Evolutionary conservation across 805 yeast genomes (phyloP).

Genomic region (Lipomyces yamadae): DNA sequence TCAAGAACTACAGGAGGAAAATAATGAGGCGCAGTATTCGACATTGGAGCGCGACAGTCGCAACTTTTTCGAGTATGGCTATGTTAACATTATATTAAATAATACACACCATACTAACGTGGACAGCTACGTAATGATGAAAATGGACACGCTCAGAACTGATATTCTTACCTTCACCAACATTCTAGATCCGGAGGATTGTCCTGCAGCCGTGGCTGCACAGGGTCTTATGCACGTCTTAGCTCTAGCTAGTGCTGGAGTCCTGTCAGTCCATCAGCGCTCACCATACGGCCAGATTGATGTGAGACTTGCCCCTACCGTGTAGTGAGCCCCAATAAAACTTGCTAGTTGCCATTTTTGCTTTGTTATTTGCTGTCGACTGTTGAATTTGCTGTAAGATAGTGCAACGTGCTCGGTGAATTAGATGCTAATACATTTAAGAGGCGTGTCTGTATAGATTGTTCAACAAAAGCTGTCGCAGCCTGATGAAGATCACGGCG

Average conservation of each 20-base stretch:
- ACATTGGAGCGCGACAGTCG: slow-evolving; percentile 25
- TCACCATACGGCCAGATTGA: slow-evolving; percentile 6
- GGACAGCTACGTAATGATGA: slow-evolving; percentile 20
- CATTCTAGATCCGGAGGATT: slow-evolving; percentile 16
- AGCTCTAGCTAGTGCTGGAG: slow-evolving; percentile 21
- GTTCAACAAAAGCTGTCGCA: no score
- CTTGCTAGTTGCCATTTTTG: not conserved
- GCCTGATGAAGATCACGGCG: no score
- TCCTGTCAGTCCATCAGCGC: slow-evolving; percentile 18
- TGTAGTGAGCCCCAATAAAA: not conserved
- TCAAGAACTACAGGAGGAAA: not conserved
- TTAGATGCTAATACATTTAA: not conserved
- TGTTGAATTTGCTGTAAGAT: not conserved
- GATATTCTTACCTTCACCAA: slow-evolving; percentile 12
- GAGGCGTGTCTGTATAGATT: not conserved
- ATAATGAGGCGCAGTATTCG: not conserved
- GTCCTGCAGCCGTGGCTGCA: slow-evolving; percentile 21
- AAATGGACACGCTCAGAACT: slow-evolving; percentile 10
- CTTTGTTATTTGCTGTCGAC: not conserved
- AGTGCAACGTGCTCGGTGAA: not conserved
- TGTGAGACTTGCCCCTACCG: slow-evolving; percentile 4
- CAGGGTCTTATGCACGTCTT: slow-evolving; percentile 28
- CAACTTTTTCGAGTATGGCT: slow-evolving; percentile 31
- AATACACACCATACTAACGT: not conserved
- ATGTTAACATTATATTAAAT: not conserved